These are phyloP conservation scores for Sporisorium exsertum DNA, from an alignment of 1,284 basidiomycete species.

Conservation along the genomic window DNA sequence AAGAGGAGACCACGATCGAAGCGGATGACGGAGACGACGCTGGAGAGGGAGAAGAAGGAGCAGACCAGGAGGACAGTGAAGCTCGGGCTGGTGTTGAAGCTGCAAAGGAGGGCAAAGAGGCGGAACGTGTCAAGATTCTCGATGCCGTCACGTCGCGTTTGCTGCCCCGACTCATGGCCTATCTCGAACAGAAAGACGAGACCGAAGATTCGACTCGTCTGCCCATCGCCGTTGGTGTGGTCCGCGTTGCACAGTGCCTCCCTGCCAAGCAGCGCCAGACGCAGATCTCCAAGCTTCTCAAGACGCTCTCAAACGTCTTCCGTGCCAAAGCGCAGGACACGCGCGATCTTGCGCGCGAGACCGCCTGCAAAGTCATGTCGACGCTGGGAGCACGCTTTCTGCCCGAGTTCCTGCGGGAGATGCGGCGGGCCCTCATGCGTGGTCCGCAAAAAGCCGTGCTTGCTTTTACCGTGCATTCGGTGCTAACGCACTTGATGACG, in stretches of 20 bases:
- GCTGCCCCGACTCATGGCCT: constrained; percentile 65
- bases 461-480: constrained; percentile 84
- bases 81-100: constrained; percentile 13
- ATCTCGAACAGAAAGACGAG: constrained; percentile 77
- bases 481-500: constrained; percentile 76
- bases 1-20: constrained; percentile 38
- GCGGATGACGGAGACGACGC: constrained; percentile 37
- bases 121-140: constrained; percentile 73
- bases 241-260: constrained; percentile 84
- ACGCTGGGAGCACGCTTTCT: constrained; percentile 82
- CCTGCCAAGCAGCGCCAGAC: constrained; percentile 73
- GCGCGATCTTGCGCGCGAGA: constrained; percentile 86
- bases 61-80: constrained; percentile 30
- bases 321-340: constrained; percentile 94
- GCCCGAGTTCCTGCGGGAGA: constrained; percentile 80
- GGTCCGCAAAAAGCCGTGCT: constrained; percentile 95
- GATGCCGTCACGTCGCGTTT: constrained; percentile 78
- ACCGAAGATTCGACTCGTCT: constrained; percentile 77
- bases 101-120: constrained; percentile 23
- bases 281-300: constrained; percentile 84
- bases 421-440: constrained; percentile 83
- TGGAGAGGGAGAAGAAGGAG: constrained; percentile 75
- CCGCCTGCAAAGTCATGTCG: constrained; percentile 83
- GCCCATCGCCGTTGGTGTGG: constrained; percentile 88
- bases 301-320: constrained; percentile 85